Evolutionary conservation across 2,329 filamentous ascomycete genomes (phyloP), one percentile per base, ranked within the genome.

Genomic region (Aspergillus hiratsukae): DNA sequence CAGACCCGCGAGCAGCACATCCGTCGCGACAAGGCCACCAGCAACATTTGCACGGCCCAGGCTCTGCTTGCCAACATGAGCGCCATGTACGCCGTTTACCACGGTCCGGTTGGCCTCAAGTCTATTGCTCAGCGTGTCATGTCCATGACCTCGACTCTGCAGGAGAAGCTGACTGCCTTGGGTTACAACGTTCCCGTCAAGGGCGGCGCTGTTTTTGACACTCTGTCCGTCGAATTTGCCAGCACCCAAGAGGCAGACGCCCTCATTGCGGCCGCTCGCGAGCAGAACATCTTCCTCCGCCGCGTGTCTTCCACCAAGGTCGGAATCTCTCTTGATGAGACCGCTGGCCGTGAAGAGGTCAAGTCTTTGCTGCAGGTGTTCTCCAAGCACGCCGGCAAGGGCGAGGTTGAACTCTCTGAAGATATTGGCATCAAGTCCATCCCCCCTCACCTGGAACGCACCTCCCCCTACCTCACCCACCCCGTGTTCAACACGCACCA

Each of bases 1-100:
- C 93, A 97, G 76, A 97, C 93, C 9, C 83, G 93, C 66, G 93
- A 97, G 77, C 93, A 97, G 78, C 93, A 97, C 73, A 97, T 97
- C 71, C 85, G 93, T 62, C 85, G 93, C 68, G 93, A 97, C 73
- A 97, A 97, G 82, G 93, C 93, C 1, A 97, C 93, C 1, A 96
- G 91, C 79, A 97, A 97, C 70, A 92, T 97, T 58, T 97, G 93
- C 78, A 97, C 93, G 1, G 92, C 93, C 1, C 93, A 97, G 76
- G 93, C 93, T 8, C 79, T 97, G 27, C 80, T 97, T 52, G 93
- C 93, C 40, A 97, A 97, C 74, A 97, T 97, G 90, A 93, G 86
- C 64, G 91, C 92, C 54, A 88, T 97, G 78, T 97, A 96, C 70
- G 92, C 91, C 52, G 82, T 97, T 53, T 97, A 97, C 74, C 93